These are phyloP conservation scores for Cercospora berteroae DNA, from an alignment of 2,329 filamentous ascomycete genomes.

Conservation along the genomic window DNA sequence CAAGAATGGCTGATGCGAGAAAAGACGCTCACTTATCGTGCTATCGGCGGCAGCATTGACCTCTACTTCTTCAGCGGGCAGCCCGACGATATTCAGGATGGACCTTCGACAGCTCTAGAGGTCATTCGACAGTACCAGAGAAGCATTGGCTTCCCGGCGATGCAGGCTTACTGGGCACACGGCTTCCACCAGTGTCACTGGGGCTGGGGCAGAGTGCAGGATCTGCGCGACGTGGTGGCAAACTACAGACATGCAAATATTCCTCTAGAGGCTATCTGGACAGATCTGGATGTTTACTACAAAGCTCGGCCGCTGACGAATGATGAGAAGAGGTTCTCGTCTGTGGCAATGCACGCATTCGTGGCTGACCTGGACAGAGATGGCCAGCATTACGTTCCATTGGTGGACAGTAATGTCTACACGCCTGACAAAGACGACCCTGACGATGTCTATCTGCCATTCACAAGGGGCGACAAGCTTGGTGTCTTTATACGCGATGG, in stretches of 20 bases:
- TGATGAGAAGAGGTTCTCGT: slow-evolving; percentile 2
- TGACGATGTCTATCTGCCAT: slow-evolving; percentile 49
- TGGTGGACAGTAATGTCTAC: slow-evolving; percentile 61
- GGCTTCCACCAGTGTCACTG: slow-evolving; percentile 75
- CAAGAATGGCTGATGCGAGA: slow-evolving; percentile 36
- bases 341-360: slow-evolving; percentile 54
- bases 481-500: slow-evolving; percentile 54
- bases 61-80: slow-evolving; percentile 72
- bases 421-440: slow-evolving; percentile 60
- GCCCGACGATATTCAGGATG: slow-evolving; percentile 30
- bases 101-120: slow-evolving; percentile 29
- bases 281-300: slow-evolving; percentile 38
- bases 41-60: slow-evolving; percentile 52
- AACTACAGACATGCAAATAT: slow-evolving; percentile 54
- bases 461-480: slow-evolving; percentile 50
- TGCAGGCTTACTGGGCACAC: slow-evolving; percentile 79
- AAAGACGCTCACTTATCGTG: slow-evolving; percentile 33
- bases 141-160: slow-evolving; percentile 66
- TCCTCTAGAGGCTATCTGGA: slow-evolving; percentile 40
- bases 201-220: slow-evolving; percentile 64
- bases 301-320: slow-evolving; percentile 1
- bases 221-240: slow-evolving; percentile 57
- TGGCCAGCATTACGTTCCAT: slow-evolving; percentile 56
- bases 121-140: slow-evolving; percentile 27
- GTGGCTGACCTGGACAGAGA: slow-evolving; percentile 50